Evolutionary conservation across 1,139 yeast genomes (phyloP), one percentile per base, ranked within the genome.

Genomic region (Magnusiomyces magnusii): DNA sequence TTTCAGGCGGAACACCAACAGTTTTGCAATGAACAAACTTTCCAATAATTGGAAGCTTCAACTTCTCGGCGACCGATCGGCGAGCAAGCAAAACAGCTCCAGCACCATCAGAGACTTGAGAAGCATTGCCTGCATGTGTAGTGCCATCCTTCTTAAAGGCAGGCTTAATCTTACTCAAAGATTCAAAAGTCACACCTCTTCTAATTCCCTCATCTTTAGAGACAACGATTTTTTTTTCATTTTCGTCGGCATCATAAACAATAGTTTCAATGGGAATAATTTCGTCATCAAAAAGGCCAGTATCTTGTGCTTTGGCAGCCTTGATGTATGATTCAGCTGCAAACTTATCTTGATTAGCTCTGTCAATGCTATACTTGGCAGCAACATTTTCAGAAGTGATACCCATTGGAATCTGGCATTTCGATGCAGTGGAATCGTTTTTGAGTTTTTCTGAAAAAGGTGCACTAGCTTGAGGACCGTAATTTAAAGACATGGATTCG

Each of bases 91-190:
- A 75, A 3, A 88, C 95, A 57, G 87, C 96, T 52, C 96, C 96
- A 27, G 96, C 97, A 72, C 98, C 98, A 71, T 92, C 98, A 34
- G 95, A 84, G 57, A 91, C 87, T 76, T 92, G 98, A 2, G 97
- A 91, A 2, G 98, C 90, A 74, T 92, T 92, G 70, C 98, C 98
- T 47, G 98, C 98, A 66, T 89, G 92, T 19, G 97, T 89, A 55
- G 86, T 72, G 64, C 98, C 98, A 66, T 83, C 83, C 65, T 81
- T 79, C 69, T 81, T 81, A 79, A 92, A 92, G n/a, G 97, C 97
- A 19, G 98, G 95, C 74, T 78, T 84, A 66, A 92, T 76, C 74
- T 86, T 90, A 60, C 78, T 78, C 65, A 92, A 79, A 17, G 88
- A 81, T 65, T 81, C 84, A 53, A 92, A 83, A 57, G 96, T 89